phyloP scores from a whole-genome alignment of 345 rosid species.

The Barbarea vulgaris region DNA sequence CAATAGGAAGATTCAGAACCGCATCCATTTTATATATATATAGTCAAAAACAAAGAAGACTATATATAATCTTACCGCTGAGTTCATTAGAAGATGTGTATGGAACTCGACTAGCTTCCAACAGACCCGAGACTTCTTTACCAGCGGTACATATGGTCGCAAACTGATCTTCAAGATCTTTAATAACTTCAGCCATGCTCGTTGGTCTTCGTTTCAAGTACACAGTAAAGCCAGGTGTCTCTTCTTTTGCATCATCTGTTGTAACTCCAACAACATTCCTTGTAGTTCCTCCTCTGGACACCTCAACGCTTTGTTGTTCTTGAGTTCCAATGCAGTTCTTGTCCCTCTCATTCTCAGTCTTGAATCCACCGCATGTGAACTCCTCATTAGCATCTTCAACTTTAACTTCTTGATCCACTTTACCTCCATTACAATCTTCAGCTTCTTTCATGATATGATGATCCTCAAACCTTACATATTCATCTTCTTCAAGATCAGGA shows the following conservation, averaged over 20 bases:
- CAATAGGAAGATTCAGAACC: conserved; percentile 29
- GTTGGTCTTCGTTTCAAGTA: conserved; percentile 84
- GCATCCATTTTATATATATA: conserved; percentile 1
- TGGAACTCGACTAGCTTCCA: conserved; percentile 76
- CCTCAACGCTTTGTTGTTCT: conserved; percentile 15
- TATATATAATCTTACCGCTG: conserved; percentile 53
- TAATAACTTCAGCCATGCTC: conserved; percentile 86
- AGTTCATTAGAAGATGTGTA: conserved; percentile 59
- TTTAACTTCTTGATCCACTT: conserved; percentile 51
- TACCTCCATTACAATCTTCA: conserved; percentile 35
- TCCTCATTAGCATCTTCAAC: conserved; percentile 57
- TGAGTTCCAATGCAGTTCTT: conserved; percentile 41
- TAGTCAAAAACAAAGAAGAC: neutral
- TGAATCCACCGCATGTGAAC: conserved; percentile 38
- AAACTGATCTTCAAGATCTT: conserved; percentile 89
- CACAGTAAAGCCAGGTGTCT: conserved; percentile 80
- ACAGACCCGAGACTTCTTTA: conserved; percentile 66
- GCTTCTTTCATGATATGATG: conserved; percentile 33
- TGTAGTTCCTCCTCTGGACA: conserved; percentile 18
- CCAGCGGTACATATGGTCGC: conserved; percentile 60
- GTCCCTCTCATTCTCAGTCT: conserved; percentile 33
- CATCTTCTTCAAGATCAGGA: conserved; percentile 79
- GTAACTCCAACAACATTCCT: conserved; percentile 50
- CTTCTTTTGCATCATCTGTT: conserved; percentile 50
- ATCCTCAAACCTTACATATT: conserved; percentile 42